Evolutionary conservation across 768 basidiomycete species (phyloP).

Genomic region (Coprinopsis marcescibilis): DNA sequence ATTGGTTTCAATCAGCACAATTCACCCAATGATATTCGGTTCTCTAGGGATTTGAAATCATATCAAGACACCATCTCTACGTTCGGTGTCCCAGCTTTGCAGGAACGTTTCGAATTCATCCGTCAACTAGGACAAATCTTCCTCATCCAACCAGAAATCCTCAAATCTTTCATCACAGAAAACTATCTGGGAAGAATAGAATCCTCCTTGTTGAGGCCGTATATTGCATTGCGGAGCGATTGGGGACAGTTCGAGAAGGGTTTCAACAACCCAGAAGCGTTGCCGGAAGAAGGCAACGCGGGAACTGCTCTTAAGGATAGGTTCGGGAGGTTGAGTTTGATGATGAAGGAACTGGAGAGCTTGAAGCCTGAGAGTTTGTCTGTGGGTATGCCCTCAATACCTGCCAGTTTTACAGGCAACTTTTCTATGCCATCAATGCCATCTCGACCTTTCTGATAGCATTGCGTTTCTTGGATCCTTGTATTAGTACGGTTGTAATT

Average conservation of each 20-base stretch:
- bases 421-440: slow-evolving; percentile 35
- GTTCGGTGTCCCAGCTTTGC: slow-evolving; percentile 79
- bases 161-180: slow-evolving; percentile 93
- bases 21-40: not conserved
- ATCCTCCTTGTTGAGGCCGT: slow-evolving; percentile 78
- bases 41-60: slow-evolving; percentile 92
- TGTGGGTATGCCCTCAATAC: slow-evolving; percentile 54
- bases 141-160: slow-evolving; percentile 91
- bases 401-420: slow-evolving; percentile 45
- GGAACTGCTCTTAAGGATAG: slow-evolving; percentile 53
- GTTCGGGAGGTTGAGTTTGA: slow-evolving; percentile 69
- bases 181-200: slow-evolving; percentile 92
- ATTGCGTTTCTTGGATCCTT: slow-evolving; percentile 14
- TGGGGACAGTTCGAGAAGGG: slow-evolving; percentile 83
- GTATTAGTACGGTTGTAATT: slow-evolving; percentile 18
- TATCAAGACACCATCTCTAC: slow-evolving; percentile 87
- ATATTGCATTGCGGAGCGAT: slow-evolving; percentile 85
- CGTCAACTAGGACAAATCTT: slow-evolving; percentile 96
- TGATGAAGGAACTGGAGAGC: slow-evolving; percentile 85
- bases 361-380: slow-evolving; percentile 56
- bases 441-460: slow-evolving; percentile 35
- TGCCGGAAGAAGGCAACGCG: slow-evolving; percentile 33
- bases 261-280: slow-evolving; percentile 56
- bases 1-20: not conserved
- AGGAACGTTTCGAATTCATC: slow-evolving; percentile 96